Evolutionary conservation across 2,329 filamentous ascomycete genomes (phyloP).

Genomic region (Penicillium thymicola): DNA sequence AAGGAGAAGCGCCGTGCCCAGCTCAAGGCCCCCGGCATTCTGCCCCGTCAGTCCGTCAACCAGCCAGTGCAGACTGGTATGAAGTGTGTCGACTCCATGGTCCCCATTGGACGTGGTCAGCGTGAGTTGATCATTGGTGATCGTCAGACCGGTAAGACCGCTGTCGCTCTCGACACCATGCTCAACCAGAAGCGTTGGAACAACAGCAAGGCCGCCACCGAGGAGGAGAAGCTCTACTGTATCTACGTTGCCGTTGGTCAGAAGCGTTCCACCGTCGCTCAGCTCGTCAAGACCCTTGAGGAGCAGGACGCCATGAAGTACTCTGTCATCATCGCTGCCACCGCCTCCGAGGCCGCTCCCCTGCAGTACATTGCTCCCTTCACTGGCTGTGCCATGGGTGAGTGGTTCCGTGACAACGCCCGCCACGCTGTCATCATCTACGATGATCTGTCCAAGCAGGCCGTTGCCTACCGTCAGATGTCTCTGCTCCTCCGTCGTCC

Average conservation of each 20-base stretch:
- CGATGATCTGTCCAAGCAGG: constrained; percentile 97
- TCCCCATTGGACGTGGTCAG: constrained; percentile 98
- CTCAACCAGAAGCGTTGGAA: constrained; percentile 99
- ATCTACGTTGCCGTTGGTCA: constrained; percentile 98
- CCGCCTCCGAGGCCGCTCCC: constrained; percentile 93
- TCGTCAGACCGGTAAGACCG: constrained; percentile 99
- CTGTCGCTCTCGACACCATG: constrained; percentile 95
- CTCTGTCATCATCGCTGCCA: constrained; percentile 87
- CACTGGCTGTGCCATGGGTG: constrained; percentile 67
- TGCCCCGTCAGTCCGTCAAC: constrained; percentile 95
- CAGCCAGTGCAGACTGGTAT: constrained; percentile 99
- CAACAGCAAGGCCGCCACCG: constrained; percentile 70
- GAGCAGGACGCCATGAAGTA: constrained; percentile 99
- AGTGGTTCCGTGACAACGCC: constrained; percentile 78
- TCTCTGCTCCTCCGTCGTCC: constrained; percentile 95
- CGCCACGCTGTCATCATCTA: constrained; percentile 87
- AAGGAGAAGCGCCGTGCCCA: constrained; percentile 92
- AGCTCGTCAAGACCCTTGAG: constrained; percentile 99
- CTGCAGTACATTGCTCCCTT: constrained; percentile 94
- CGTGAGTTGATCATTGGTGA: constrained; percentile 99
- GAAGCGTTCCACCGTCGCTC: constrained; percentile 98
- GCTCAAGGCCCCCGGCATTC: constrained; percentile 97
- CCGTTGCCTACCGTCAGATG: constrained; percentile 98
- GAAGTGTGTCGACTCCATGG: constrained; percentile 99
- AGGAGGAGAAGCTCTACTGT: constrained; percentile 99